phyloP scores from a whole-genome alignment of 441 rosid genomes.

The Syzygium malaccense region DNA sequence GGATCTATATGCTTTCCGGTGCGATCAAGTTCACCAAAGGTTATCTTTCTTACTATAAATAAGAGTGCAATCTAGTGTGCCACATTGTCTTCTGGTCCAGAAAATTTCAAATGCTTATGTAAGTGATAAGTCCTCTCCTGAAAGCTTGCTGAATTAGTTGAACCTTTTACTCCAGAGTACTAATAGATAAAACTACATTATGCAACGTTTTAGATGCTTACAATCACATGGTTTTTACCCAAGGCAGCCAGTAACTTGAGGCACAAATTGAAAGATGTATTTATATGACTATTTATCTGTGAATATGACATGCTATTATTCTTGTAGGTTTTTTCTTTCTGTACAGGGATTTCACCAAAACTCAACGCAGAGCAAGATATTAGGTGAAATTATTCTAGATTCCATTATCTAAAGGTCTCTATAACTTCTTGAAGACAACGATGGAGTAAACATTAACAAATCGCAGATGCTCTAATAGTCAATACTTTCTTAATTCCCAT shows the following conservation, averaged over 20 bases:
- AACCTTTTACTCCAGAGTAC: background rate
- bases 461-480: background rate
- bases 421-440: background rate
- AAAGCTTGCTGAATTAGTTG: background rate
- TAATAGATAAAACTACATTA: background rate
- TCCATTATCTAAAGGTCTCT: background rate
- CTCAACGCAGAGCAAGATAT: background rate
- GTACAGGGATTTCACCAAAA: background rate
- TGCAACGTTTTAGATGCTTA: background rate
- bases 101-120: background rate
- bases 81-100: background rate
- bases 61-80: background rate
- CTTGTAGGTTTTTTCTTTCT: background rate
- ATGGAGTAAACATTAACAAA: background rate
- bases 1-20: constrained; percentile 50
- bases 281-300: background rate
- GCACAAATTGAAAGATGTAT: background rate
- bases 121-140: background rate
- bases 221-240: background rate
- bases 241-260: background rate
- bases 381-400: background rate
- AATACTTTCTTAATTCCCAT: background rate
- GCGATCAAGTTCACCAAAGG: constrained; percentile 60
- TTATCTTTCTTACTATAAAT: constrained; percentile 3
- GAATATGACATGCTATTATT: background rate